Percentiles rank a stretch among this genome's conserved stretches.
These are phyloP conservation scores for Osmanthus fragrans DNA, from an alignment of 257 asterid species.

Conservation along the genomic window DNA sequence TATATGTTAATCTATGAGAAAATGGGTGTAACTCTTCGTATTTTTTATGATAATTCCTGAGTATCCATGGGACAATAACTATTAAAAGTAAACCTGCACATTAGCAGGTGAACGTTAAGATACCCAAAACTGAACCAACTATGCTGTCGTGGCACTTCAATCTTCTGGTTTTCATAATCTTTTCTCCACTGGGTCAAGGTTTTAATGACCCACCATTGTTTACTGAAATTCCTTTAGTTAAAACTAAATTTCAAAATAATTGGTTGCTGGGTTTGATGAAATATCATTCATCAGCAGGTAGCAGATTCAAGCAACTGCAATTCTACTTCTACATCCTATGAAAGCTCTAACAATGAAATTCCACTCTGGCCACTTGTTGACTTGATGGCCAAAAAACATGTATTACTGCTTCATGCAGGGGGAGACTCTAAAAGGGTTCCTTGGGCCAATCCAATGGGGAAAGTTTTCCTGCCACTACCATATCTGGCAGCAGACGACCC, in stretches of 20 bases:
- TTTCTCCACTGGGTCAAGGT: no score
- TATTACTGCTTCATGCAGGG: constrained; percentile 95
- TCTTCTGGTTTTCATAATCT: no score
- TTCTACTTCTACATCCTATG: constrained; percentile 36
- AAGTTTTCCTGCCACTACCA: constrained; percentile 95
- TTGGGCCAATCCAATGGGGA: constrained; percentile 99
- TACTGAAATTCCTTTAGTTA: neutral
- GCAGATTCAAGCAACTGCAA: constrained; percentile 34
- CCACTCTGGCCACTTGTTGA: constrained; percentile 49
- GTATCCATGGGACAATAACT: no score
- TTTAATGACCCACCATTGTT: neutral
- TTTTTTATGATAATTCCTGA: no score
- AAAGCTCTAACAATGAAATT: constrained; percentile 37
- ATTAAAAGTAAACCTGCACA: no score
- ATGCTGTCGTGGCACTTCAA: no score
- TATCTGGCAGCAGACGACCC: constrained; percentile 91
- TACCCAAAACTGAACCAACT: no score
- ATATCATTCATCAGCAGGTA: constrained; percentile 47
- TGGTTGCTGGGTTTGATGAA: constrained; percentile 22
- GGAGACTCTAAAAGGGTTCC: constrained; percentile 99
- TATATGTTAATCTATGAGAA: no score
- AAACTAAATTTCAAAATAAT: constrained; percentile 1
- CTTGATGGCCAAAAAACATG: constrained; percentile 67
- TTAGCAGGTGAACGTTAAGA: no score
- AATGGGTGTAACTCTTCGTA: no score